phyloP scores from a whole-genome alignment of 345 rosid species.

The Pugionium cornutum region DNA sequence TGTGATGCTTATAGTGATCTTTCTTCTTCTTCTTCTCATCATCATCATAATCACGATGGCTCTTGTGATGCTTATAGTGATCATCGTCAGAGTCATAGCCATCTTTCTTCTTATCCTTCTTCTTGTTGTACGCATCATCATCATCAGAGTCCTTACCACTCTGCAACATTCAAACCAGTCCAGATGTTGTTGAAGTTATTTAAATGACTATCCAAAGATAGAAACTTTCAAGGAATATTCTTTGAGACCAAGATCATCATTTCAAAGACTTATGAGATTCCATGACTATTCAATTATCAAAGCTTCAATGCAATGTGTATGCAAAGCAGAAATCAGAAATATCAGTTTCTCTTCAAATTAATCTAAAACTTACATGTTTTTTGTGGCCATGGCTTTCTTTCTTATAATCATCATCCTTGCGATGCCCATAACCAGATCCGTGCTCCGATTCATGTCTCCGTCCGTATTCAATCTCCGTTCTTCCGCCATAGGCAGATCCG shows the following conservation, averaged over 20 bases:
- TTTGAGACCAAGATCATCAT: not conserved
- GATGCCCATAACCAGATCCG: conserved; percentile 50
- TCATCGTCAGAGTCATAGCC: conserved; percentile 43
- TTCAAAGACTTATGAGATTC: not conserved
- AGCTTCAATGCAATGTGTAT: not conserved
- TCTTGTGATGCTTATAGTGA: conserved; percentile 45
- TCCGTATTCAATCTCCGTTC: conserved; percentile 44
- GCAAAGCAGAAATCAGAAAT: not conserved
- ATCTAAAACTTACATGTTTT: conserved; percentile 59
- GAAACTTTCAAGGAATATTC: not conserved
- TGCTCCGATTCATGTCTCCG: conserved; percentile 37
- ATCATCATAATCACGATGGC: conserved; percentile 39
- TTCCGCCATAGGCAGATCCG: conserved; percentile 36
- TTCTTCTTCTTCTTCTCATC: conserved; percentile 19
- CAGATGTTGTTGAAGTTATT: too few species aligned
- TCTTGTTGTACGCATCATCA: conserved; percentile 12
- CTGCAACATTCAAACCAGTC: not conserved
- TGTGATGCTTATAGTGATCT: conserved; percentile 8
- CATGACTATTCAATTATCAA: not conserved
- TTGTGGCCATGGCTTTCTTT: conserved; percentile 57
- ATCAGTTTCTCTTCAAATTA: not conserved
- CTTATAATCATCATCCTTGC: conserved; percentile 36
- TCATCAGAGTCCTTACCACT: conserved; percentile 13
- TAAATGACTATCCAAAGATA: not conserved
- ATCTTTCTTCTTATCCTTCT: conserved; percentile 18